phyloP scores from a whole-genome alignment of 306 rosid genomes.

The Arachis stenosperma region DNA sequence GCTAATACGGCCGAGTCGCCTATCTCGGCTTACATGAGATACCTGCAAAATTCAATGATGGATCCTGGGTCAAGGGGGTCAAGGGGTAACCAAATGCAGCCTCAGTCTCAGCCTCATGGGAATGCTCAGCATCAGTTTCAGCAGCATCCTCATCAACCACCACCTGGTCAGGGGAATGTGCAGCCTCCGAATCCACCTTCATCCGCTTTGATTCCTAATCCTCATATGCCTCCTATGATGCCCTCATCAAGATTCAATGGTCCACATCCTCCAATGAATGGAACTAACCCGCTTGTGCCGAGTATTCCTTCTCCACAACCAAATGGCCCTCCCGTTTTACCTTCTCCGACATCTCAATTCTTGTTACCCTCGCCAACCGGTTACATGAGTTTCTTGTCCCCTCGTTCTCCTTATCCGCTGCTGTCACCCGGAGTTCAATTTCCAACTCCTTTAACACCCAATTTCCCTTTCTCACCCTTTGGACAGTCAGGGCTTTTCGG shows the following conservation, averaged over 20 bases:
- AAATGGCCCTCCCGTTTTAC: slow-evolving; percentile 56
- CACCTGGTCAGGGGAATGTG: slow-evolving; percentile 32
- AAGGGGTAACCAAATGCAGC: slow-evolving; percentile 42
- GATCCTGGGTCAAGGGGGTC: slow-evolving; percentile 63
- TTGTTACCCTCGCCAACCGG: slow-evolving; percentile 70
- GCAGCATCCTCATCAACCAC: slow-evolving; percentile 33
- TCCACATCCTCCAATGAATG: slow-evolving; percentile 42
- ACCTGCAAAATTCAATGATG: slow-evolving; percentile 60
- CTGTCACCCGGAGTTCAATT: slow-evolving; percentile 71
- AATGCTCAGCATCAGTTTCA: slow-evolving; percentile 15
- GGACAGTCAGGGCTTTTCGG: slow-evolving; percentile 72
- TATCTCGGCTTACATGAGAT: slow-evolving; percentile 72
- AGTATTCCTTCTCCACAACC: slow-evolving; percentile 48
- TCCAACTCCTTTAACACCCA: slow-evolving; percentile 62
- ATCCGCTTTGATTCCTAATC: slow-evolving; percentile 59
- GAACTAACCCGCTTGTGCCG: slow-evolving; percentile 40
- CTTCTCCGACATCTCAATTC: slow-evolving; percentile 74
- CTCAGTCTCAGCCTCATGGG: slow-evolving; percentile 25
- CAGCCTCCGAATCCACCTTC: slow-evolving; percentile 36
- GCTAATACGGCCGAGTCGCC: slow-evolving; percentile 69
- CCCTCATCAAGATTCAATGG: slow-evolving; percentile 52
- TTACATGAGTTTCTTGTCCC: slow-evolving; percentile 59
- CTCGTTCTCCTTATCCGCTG: slow-evolving; percentile 61
- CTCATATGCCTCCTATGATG: slow-evolving; percentile 46
- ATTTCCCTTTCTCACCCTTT: slow-evolving; percentile 65